Conservation (phyloP, 495 filamentous ascomycete species). For the Daldinia childiae region DNA sequence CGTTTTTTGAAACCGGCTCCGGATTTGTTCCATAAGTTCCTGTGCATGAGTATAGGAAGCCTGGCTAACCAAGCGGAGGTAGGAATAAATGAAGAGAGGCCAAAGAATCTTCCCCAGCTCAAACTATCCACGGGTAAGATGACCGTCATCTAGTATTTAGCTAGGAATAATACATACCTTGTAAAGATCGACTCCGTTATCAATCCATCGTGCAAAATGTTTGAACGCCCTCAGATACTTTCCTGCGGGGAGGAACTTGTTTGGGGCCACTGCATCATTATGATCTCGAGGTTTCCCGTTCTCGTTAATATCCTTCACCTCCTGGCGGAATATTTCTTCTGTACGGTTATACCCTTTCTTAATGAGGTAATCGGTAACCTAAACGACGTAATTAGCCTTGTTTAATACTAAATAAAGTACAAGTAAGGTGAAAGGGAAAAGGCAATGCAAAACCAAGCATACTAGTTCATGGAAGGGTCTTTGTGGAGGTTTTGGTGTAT, state of each 20-base stretch:
- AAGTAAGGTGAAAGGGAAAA: background rate
- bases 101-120: conserved; percentile 86
- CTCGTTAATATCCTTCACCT: conserved; percentile 67
- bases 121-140: conserved; percentile 64
- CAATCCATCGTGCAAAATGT: conserved; percentile 80
- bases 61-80: conserved; percentile 80
- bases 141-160: background rate
- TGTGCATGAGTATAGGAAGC: conserved; percentile 74
- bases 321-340: conserved; percentile 90
- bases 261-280: conserved; percentile 23
- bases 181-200: conserved; percentile 90
- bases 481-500: background rate
- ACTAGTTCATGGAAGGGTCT: background rate
- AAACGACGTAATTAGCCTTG: background rate
- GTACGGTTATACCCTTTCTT: conserved; percentile 96
- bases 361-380: conserved; percentile 95
- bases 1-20: conserved; percentile 72
- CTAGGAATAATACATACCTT: conserved; percentile 65
- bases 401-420: background rate
- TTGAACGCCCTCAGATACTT: conserved; percentile 80
- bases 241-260: conserved; percentile 41
- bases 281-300: conserved; percentile 40
- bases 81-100: conserved; percentile 95
- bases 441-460: background rate
- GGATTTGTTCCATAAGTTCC: conserved; percentile 73